phyloP scores from a whole-genome alignment of 371 early-diverging fungal genomes.

The Basidiobolus meristosporus region DNA sequence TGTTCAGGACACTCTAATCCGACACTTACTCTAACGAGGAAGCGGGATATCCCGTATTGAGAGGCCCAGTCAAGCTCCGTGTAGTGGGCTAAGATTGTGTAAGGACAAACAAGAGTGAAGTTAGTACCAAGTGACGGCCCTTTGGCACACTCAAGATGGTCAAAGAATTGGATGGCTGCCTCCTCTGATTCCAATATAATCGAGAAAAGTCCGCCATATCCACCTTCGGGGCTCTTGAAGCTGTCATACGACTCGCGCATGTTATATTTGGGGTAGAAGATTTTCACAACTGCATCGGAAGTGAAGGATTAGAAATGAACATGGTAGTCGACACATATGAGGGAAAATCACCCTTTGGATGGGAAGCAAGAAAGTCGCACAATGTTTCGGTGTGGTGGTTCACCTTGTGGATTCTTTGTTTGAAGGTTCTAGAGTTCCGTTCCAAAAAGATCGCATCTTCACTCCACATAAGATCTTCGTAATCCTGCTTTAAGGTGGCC shows the following conservation, averaged over 20 bases:
- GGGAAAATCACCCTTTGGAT: conserved; percentile 48
- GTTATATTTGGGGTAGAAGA: conserved; percentile 75
- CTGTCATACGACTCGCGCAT: conserved; percentile 40
- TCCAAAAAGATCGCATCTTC: conserved; percentile 89
- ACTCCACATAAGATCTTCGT: conserved; percentile 72
- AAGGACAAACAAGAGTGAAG: conserved; percentile 87
- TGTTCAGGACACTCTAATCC: conserved; percentile 50
- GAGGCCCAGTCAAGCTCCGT: conserved; percentile 82
- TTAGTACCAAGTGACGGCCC: conserved; percentile 93
- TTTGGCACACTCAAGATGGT: conserved; percentile 58
- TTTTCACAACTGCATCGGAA: conserved; percentile 25
- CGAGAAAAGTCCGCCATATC: conserved; percentile 84
- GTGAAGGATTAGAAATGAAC: neutral
- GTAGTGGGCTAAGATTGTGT: conserved; percentile 87
- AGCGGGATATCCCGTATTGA: conserved; percentile 51
- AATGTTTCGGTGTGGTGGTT: conserved; percentile 64
- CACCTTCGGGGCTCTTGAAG: conserved; percentile 31
- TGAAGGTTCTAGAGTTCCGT: conserved; percentile 80
- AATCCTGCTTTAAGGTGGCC: conserved; percentile 21
- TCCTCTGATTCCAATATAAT: conserved; percentile 37
- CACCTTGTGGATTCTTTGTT: conserved; percentile 41
- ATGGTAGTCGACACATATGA: conserved; percentile 7
- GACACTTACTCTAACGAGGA: conserved; percentile 74
- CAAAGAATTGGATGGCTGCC: conserved; percentile 57
- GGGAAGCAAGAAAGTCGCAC: conserved; percentile 39